phyloP scores from a whole-genome alignment of 768 basidiomycete species.

The Panaeolus cyanescens region DNA sequence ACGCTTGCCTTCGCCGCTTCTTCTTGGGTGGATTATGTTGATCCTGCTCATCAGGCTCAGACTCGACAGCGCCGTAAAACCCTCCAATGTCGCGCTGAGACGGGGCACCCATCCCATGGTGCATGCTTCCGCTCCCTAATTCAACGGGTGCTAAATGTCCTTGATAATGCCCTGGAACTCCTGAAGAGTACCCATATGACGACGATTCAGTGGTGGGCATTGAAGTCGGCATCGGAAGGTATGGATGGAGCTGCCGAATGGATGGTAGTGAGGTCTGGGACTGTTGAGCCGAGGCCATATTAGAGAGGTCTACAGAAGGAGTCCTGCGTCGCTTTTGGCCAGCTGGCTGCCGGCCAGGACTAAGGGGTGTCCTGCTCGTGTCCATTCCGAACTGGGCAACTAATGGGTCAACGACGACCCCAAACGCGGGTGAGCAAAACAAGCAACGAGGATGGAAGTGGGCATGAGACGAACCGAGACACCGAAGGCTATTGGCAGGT shows the following conservation, averaged over 20 bases:
- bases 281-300: constrained; percentile 22
- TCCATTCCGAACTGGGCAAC: constrained; percentile 19
- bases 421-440: constrained; percentile 18
- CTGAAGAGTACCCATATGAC: constrained; percentile 11
- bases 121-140: constrained; percentile 12
- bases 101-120: constrained; percentile 17
- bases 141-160: constrained; percentile 7
- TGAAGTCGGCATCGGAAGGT: constrained; percentile 51
- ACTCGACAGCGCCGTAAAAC: constrained; percentile 44
- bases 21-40: constrained; percentile 73
- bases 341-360: constrained; percentile 15
- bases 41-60: constrained; percentile 56
- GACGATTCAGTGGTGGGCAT: constrained; percentile 28
- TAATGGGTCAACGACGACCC: constrained; percentile 17
- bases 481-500: constrained; percentile 27
- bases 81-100: constrained; percentile 29
- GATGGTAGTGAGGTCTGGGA: constrained; percentile 55
- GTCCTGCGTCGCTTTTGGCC: constrained; percentile 24
- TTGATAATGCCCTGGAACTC: constrained; percentile 12
- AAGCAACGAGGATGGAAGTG: constrained; percentile 15
- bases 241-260: constrained; percentile 69
- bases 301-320: constrained; percentile 19
- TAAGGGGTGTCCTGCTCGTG: constrained; percentile 23
- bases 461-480: constrained; percentile 34
- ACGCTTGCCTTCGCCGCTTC: constrained; percentile 78